A percentile compares a stretch with the other conserved stretches of the same genome.
These are phyloP conservation scores for Aspergillus caelatus DNA, from an alignment of 2,329 filamentous ascomycete species.

Conservation along the genomic window DNA sequence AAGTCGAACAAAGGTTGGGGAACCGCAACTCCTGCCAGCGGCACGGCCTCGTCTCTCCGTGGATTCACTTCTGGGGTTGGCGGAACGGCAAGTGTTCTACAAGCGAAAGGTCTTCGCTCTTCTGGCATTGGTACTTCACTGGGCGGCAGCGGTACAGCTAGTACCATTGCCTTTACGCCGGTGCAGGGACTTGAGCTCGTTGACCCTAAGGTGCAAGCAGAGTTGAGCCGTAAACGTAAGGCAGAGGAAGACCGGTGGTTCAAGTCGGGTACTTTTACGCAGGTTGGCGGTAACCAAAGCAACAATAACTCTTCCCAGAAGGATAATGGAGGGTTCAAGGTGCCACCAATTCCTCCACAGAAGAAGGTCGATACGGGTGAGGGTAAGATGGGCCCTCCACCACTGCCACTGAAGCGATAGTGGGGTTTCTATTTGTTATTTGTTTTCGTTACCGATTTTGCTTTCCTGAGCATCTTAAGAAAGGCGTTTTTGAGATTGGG, in stretches of 20 bases:
- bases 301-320: conserved; percentile 31
- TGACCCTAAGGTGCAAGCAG: conserved; percentile 86
- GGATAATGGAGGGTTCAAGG: conserved; percentile 73
- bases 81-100: conserved; percentile 68
- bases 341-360: conserved; percentile 70
- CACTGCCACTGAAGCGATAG: conserved; percentile 32
- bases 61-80: conserved; percentile 70
- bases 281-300: conserved; percentile 59
- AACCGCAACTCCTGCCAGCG: conserved; percentile 59
- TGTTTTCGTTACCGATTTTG: conserved; percentile 18
- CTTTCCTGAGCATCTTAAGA: conserved; percentile 17
- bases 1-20: conserved; percentile 98
- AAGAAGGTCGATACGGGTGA: conserved; percentile 73
- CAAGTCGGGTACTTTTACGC: conserved; percentile 95
- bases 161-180: conserved; percentile 88
- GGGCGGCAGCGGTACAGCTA: conserved; percentile 73
- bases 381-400: conserved; percentile 55
- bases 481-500: conserved; percentile 21
- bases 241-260: conserved; percentile 97
- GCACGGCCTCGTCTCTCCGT: conserved; percentile 77
- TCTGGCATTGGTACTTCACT: conserved; percentile 77
- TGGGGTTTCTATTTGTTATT: conserved; percentile 12
- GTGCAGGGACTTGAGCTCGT: conserved; percentile 94
- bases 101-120: conserved; percentile 76
- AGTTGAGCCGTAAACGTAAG: conserved; percentile 86